Evolutionary conservation across 1,284 basidiomycete species (phyloP).

Genomic region (Amylostereum chailletii): DNA sequence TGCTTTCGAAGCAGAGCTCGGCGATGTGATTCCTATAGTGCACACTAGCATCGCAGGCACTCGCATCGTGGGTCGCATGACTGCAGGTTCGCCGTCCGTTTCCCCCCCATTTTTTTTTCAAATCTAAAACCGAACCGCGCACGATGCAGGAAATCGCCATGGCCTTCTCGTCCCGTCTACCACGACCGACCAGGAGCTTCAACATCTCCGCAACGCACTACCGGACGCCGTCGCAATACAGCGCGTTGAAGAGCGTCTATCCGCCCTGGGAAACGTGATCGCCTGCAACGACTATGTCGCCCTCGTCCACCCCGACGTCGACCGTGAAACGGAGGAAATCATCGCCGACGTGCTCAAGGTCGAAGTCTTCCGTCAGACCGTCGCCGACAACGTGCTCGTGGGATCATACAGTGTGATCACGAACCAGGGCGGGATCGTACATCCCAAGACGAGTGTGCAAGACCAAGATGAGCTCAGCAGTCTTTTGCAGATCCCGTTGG

Average conservation of each 20-base stretch:
- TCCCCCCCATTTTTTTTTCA: not conserved
- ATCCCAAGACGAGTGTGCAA: constrained; percentile 94
- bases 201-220: constrained; percentile 95
- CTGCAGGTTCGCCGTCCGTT: constrained; percentile 57
- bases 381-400: constrained; percentile 95
- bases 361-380: constrained; percentile 97
- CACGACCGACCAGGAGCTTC: constrained; percentile 96
- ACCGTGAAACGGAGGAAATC: constrained; percentile 99
- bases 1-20: constrained; percentile 91
- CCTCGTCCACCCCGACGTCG: constrained; percentile 94
- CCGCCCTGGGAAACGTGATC: constrained; percentile 96
- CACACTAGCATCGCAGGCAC: constrained; percentile 96
- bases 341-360: constrained; percentile 99
- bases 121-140: too few species aligned
- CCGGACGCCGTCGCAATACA: constrained; percentile 91
- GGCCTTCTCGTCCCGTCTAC: constrained; percentile 93
- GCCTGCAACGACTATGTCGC: constrained; percentile 98
- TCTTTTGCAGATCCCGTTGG: constrained; percentile 89
- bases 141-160: constrained; percentile 74
- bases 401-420: constrained; percentile 93
- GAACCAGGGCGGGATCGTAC: constrained; percentile 95
- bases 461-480: constrained; percentile 98
- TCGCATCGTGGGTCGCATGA: constrained; percentile 88
- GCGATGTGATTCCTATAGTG: constrained; percentile 92
- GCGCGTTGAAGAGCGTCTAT: constrained; percentile 92